phyloP scores from a whole-genome alignment of 768 basidiomycete genomes.

The Candolleomyces aberdarensis region DNA sequence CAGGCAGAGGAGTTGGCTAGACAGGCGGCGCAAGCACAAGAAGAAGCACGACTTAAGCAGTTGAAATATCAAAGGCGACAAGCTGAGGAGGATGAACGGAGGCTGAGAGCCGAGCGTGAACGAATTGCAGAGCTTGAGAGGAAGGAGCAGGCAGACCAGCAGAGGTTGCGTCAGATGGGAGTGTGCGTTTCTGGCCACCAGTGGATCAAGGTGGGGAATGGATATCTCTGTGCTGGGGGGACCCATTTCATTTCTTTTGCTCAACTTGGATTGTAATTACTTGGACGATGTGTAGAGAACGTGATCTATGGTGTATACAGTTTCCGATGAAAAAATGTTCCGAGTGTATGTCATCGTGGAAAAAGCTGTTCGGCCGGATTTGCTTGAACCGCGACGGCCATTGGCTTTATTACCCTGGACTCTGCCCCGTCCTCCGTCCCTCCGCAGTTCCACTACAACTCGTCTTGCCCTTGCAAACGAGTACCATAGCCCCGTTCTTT shows the following conservation, averaged over 20 bases:
- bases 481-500: neutral
- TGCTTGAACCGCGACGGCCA: neutral
- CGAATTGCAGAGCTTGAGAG: constrained; percentile 2
- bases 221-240: constrained; percentile 11
- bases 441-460: neutral
- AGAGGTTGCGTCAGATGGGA: constrained; percentile 43
- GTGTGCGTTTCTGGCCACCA: constrained; percentile 31
- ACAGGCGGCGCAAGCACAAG: constrained; percentile 17
- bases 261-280: constrained; percentile 5
- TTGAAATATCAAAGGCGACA: constrained; percentile 27
- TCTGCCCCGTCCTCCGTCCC: neutral
- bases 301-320: neutral
- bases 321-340: neutral
- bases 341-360: neutral
- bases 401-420: constrained; percentile 1
- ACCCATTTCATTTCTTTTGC: constrained; percentile 6
- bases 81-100: constrained; percentile 19
- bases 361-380: neutral
- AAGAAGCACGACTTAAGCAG: constrained; percentile 24
- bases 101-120: constrained; percentile 14
- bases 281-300: neutral
- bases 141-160: constrained; percentile 43
- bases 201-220: constrained; percentile 6
- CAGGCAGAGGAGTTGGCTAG: neutral
- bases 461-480: neutral